Base-by-base conservation (phyloP, 495 filamentous ascomycete species). In the Aspergillus nanangensis region DNA sequence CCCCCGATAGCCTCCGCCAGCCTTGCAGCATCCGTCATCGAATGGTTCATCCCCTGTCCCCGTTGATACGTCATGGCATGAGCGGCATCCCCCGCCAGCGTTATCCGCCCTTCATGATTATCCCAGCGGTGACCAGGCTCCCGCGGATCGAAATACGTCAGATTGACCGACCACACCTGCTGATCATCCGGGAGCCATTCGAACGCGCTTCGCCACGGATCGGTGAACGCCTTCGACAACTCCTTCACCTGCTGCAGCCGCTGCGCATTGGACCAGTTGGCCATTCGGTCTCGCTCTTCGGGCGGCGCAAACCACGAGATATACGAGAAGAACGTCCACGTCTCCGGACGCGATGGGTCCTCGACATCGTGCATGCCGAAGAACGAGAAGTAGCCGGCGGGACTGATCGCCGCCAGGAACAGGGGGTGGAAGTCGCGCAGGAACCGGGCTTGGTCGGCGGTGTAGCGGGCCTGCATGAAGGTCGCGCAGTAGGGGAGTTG, bases 71-170 rank as follows among this genome's bases (percentile, higher is more conserved):
- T 73, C 71, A 77, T 74, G 0, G 71, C 52, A 60, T 77, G 75
- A 7, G 71, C 74, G 0, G 75, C 75, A 53, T 79, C 75, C 4
- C 75, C 75, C 0, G 65, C 71, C 34, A 77, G 55, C 7, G 73
- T 75, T 1, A 77, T 60, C 3, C 61, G 51, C 15, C 71, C 72
- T 4, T 44, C 46, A 33, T 61, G 60, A 41, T 62, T 70, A 43
- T 77, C 65, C 56, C 56, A 59, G 10, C 44, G 39, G 20, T 56
- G 56, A 5, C 21, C 43, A 5, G 39, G 15, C 1, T 25, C 36
- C 2, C 52, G 36, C 3, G 56, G 56, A 18, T 59, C 52, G 9
- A 52, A 59, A 37, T 59, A 46, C 2, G 57, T 59, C 8, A 60
- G 46, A 14, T 51, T 49, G 50, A 59, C 61, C 37, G 62, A 61